These are phyloP conservation scores for Funneliformis caledonium DNA, from an alignment of 371 early-diverging fungal species.

Conservation along the genomic window DNA sequence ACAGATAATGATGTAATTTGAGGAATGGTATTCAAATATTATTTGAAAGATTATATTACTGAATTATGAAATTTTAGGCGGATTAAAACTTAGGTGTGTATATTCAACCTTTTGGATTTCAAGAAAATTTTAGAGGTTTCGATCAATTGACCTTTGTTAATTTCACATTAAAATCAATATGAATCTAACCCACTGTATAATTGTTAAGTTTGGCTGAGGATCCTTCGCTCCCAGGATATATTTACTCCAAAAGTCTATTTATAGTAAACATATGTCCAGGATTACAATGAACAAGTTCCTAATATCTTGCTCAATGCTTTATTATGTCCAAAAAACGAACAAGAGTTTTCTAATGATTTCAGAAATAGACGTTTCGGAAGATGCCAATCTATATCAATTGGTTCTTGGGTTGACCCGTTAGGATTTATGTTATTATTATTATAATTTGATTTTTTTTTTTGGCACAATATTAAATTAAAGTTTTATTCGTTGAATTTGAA, in stretches of 20 bases:
- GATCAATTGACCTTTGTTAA: neutral
- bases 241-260: constrained; percentile 58
- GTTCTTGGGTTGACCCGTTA: constrained; percentile 64
- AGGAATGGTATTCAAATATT: constrained; percentile 66
- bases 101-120: constrained; percentile 71
- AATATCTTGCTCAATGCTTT: constrained; percentile 84
- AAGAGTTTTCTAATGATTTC: constrained; percentile 44
- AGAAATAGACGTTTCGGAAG: constrained; percentile 36
- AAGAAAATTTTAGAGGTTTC: constrained; percentile 71
- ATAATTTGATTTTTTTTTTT: too few relatives aligned
- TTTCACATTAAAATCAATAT: neutral
- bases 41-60: neutral
- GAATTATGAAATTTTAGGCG: constrained; percentile 52
- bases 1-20: constrained; percentile 77
- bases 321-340: constrained; percentile 49
- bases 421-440: constrained; percentile 52
- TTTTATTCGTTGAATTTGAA: constrained; percentile 19
- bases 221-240: constrained; percentile 87
- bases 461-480: neutral
- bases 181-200: constrained; percentile 15
- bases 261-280: constrained; percentile 79
- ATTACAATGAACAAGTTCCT: constrained; percentile 93
- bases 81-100: constrained; percentile 96
- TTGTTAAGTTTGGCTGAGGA: constrained; percentile 87
- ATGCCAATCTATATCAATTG: constrained; percentile 13